Base-by-base conservation (phyloP, 257 asterid species). In the Linaria vulgaris region DNA sequence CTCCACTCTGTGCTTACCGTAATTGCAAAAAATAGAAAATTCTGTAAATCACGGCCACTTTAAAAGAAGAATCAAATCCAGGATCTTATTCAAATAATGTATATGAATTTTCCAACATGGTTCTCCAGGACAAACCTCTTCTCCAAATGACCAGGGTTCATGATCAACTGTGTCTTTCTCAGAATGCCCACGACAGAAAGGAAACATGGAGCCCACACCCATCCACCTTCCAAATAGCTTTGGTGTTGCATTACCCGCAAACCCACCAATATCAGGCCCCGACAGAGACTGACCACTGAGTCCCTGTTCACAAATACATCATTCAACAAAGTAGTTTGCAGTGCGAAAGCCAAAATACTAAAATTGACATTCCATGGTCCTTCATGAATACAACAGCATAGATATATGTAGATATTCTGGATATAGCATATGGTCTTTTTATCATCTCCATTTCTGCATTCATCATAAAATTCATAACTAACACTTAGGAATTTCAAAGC, bases 211-310 rank as follows among this genome's bases (percentile, higher is more conserved):
- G 25, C 94, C 97, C 43, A 94, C 72, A 58, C 97, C 99, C 96
- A 94, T 85, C 99, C 99, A 94, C 85, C 95, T 85, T 60, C 96
- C 99, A 73, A 90, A 94, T 78, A 94, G 87, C 73, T 80, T 88
- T 11, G 96, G 95, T 12, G 97, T 87, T 31, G 99, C 97, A 74
- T 89, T 84, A 53, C 96, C 99, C 69, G 95, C 95, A 78, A 92
- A 92, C 30, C 99, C 99, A 64, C 99, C 97, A 60, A 92, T 87
- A 82, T 92, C 99, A 20, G 99, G 99, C 66, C 99, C 99, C 0
- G 95, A 81, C 21, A 92, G 79, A 37, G 97, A 97, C 72, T 92
- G 99, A 47, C 95, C 97, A 57, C 97, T 92, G 60, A 92, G 78
- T 50, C 96, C 99, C 99, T 92, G 81, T 47, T 81, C 23, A 72